Base-by-base conservation (phyloP, 2,329 filamentous ascomycete species). In the Fusarium burgessii region DNA sequence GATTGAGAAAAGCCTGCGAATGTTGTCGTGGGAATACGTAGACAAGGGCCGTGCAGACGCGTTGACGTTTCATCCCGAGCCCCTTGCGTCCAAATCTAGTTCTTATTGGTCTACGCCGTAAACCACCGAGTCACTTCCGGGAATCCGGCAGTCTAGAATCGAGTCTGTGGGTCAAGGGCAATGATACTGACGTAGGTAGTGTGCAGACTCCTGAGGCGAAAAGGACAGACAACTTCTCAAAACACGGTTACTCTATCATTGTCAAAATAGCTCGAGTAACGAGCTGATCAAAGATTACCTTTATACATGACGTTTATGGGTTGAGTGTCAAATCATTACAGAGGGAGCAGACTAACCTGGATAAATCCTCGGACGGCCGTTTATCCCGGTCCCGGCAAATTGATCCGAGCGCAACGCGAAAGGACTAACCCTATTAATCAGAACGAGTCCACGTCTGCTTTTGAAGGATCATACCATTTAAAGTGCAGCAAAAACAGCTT, bases 121-220 rank as follows among this genome's bases (percentile, higher is more conserved):
- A 51, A 51, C 14, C 20, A 5, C 32, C 32, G 20, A 51, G 47
- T 38, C 32, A 13, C 20, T 51, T 32, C 17, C 47, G 47, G 47
- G 17, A 38, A n/a, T 38, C 17, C 47, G 47, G 32, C 47, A 51
- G 47, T 38, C 27, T 29, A n/a, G 47, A 6, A 20, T 12, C 15
- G 7, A 8, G 17, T 11, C 9, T 6, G 47, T 51, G 47, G 47
- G 47, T 15, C 47, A 38, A 9, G 8, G 14, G 32, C 12, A 15
- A 25, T 15, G 32, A 7, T 18, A 17, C 13, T 38, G 47, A 38
- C 20, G 20, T 38, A 50, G 32, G 11, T 23, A 29, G 7, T 10
- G 10, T 29, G 10, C 4, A 36, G 1, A 33, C 29, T 50, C 0
- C 3, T 0, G 10, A 8, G 18, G 4, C 0, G 11, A 5, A 13